Evolutionary conservation across 2,329 filamentous ascomycete species (phyloP).

Genomic region (Aspergillus hiratsukae): DNA sequence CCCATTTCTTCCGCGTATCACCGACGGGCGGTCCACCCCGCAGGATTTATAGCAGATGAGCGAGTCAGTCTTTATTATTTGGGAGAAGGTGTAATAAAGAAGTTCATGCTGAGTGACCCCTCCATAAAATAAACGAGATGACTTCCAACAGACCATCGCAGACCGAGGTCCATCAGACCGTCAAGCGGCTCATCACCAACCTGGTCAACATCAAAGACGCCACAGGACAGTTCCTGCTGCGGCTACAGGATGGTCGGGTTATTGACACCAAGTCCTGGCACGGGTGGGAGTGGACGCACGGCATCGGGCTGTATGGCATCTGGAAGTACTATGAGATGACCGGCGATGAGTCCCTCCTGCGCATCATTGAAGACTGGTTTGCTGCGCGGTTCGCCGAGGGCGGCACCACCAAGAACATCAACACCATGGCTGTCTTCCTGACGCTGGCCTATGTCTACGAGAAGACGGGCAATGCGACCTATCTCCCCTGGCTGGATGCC

Average conservation of each 20-base stretch:
- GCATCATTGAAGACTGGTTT: slow-evolving; percentile 72
- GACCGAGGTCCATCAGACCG: slow-evolving; percentile 49
- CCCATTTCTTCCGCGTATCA: slow-evolving; percentile 15
- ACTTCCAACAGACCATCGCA: slow-evolving; percentile 10
- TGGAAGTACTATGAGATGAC: slow-evolving; percentile 78
- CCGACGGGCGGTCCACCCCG: slow-evolving; percentile 1
- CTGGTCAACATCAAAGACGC: slow-evolving; percentile 73
- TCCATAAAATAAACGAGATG: slow-evolving; percentile 10
- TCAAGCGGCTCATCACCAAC: slow-evolving; percentile 66
- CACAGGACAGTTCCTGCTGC: slow-evolving; percentile 69
- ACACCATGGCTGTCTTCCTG: slow-evolving; percentile 75
- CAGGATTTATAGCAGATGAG: background rate
- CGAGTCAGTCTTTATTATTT: background rate
- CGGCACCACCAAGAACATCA: slow-evolving; percentile 78
- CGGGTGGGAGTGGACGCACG: slow-evolving; percentile 76
- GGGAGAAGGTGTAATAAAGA: background rate
- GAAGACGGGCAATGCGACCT: slow-evolving; percentile 62
- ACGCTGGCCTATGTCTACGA: slow-evolving; percentile 76
- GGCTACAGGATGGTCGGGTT: slow-evolving; percentile 65
- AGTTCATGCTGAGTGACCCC: background rate
- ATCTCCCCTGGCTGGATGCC: slow-evolving; percentile 70
- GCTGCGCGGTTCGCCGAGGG: slow-evolving; percentile 62
- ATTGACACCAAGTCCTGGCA: slow-evolving; percentile 80
- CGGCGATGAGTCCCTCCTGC: slow-evolving; percentile 55
- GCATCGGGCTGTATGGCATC: slow-evolving; percentile 73